phyloP scores from a whole-genome alignment of 1,284 basidiomycete species.

The Gymnopus androsaceus region DNA sequence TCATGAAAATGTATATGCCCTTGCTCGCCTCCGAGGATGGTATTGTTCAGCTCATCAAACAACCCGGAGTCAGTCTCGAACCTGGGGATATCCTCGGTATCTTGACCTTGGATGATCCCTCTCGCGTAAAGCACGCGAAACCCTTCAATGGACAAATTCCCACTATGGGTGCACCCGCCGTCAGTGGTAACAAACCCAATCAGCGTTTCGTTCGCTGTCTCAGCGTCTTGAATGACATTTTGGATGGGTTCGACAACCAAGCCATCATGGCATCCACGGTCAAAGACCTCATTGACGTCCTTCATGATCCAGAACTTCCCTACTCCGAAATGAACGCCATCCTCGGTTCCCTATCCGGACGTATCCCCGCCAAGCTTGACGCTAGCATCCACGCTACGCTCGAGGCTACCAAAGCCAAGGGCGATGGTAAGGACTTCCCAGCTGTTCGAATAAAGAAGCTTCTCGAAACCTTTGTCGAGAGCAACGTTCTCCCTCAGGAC shows the following conservation, averaged over 20 bases:
- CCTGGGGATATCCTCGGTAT: constrained; percentile 99
- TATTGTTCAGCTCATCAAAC: constrained; percentile 95
- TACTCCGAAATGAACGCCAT: constrained; percentile 87
- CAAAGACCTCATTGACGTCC: constrained; percentile 79
- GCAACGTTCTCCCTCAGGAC: constrained; percentile 80
- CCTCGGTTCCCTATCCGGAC: constrained; percentile 88
- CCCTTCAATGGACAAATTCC: constrained; percentile 96
- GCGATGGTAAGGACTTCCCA: constrained; percentile 81
- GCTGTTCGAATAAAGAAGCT: constrained; percentile 80
- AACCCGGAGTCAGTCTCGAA: constrained; percentile 93
- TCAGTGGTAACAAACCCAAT: constrained; percentile 89
- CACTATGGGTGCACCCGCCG: constrained; percentile 80
- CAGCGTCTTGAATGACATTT: constrained; percentile 86
- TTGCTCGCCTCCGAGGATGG: constrained; percentile 96
- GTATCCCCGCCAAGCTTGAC: constrained; percentile 92
- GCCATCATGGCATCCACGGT: constrained; percentile 81
- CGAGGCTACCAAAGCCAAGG: constrained; percentile 74
- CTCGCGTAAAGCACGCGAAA: constrained; percentile 97
- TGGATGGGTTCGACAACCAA: constrained; percentile 95
- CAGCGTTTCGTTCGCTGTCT: constrained; percentile 83
- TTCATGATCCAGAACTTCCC: constrained; percentile 86
- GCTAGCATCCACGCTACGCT: constrained; percentile 82
- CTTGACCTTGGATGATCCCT: constrained; percentile 94
- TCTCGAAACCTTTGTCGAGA: constrained; percentile 84
- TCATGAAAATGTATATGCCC: constrained; percentile 99